phyloP scores from a whole-genome alignment of 148 eudicot genomes.

The Camellia lanceoleosa region DNA sequence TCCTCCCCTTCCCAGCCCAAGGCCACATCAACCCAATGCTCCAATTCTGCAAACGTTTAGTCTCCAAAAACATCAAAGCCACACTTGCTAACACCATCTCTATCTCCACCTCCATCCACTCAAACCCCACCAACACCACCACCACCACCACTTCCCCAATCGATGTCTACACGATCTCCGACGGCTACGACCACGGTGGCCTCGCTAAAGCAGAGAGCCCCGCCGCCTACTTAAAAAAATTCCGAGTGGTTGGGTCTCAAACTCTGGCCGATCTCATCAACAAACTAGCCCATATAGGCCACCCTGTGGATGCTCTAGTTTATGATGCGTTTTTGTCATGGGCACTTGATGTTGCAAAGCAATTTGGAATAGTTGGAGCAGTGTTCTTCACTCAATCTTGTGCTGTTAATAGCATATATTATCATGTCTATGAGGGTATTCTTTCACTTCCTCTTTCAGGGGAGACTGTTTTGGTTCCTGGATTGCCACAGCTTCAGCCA shows the following conservation, averaged over 20 bases:
- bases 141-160: neutral
- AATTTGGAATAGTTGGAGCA: slow-evolving; percentile 38
- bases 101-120: slow-evolving; percentile 33
- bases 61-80: slow-evolving; percentile 40
- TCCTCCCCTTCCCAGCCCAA: too few species aligned
- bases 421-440: slow-evolving; percentile 46
- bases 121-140: slow-evolving; percentile 1
- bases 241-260: slow-evolving; percentile 28
- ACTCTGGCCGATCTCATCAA: slow-evolving; percentile 32
- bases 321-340: slow-evolving; percentile 55
- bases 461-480: slow-evolving; percentile 36
- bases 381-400: slow-evolving; percentile 55
- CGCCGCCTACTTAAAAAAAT: slow-evolving; percentile 27
- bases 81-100: slow-evolving; percentile 35
- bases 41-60: slow-evolving; percentile 52
- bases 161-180: slow-evolving; percentile 37
- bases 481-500: slow-evolving; percentile 34
- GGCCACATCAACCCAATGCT: too few species aligned
- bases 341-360: slow-evolving; percentile 50
- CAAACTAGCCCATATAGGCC: slow-evolving; percentile 19
- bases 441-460: slow-evolving; percentile 24
- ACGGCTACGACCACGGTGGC: slow-evolving; percentile 54
- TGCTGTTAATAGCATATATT: slow-evolving; percentile 49
- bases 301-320: slow-evolving; percentile 36
- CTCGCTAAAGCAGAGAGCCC: slow-evolving; percentile 25